Evolutionary conservation across 176 grass and related monocot species (phyloP), one percentile per base, ranked within the genome.

Genomic region (Puya raimondii): DNA sequence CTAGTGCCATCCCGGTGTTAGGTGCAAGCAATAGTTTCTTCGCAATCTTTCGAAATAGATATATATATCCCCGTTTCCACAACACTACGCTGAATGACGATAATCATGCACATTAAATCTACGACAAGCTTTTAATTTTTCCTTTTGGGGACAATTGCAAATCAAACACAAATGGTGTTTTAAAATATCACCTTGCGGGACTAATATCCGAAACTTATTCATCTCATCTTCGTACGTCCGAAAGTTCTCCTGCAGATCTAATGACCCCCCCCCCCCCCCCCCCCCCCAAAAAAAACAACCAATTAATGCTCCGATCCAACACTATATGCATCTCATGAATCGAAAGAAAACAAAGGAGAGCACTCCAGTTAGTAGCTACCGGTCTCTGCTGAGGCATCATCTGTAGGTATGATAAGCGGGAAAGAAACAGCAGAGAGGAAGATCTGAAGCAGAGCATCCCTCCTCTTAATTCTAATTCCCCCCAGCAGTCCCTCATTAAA

Each of bases 121-220:
- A 26, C 25, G 25, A 26, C 25, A 26, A 26, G 25, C 33, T 42
- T 42, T 42, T 42, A 42, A 42, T 42, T 42, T 42, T 42, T 42
- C 33, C 33, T 42, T 7, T 42, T 42, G 0, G 33, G 33, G 33
- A 7, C 33, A 42, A 42, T 42, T 42, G 5, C 33, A 42, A 42
- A 42, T 7, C 33, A 42, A 42, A 7, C 33, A 42, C 5, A 0
- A 42, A 42, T 42, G 33, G 4, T 42, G 33, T 3, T 21, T 9
- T 4, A 10, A 33, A 53, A 17, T 20, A 64, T 49, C 22, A 87
- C 93, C 93, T 87, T 85, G 79, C 13, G 89, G 93, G 76, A 97
- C 76, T 10, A 17, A 74, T 20, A 97, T 87, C 25, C 53, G 76
- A 68, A 75, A 97, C 77, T 92, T 97, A 81, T 87, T 89, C 20